A percentile compares a stretch with the other conserved stretches of the same genome.
phyloP scores from a whole-genome alignment of 345 rosid species.

The Pistacia integerrima region DNA sequence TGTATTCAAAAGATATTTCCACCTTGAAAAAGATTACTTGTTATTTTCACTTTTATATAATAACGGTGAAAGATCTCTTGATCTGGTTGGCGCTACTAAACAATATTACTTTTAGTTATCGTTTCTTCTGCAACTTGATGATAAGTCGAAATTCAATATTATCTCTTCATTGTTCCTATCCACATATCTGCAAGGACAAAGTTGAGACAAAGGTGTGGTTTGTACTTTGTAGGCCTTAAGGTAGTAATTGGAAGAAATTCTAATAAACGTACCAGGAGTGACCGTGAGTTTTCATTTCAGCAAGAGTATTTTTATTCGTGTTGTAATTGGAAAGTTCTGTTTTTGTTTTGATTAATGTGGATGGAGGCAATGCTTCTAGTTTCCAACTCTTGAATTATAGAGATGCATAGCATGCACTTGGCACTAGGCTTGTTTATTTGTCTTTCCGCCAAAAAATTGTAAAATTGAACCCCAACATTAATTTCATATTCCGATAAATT shows the following conservation, averaged over 20 bases:
- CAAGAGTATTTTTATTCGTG: not conserved
- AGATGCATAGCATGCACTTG: not conserved
- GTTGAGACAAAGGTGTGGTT: slow-evolving; percentile 94
- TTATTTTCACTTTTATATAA: slow-evolving; percentile 93
- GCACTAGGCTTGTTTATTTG: not conserved
- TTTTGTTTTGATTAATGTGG: not conserved
- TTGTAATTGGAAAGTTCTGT: not conserved
- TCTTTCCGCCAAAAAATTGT: not conserved
- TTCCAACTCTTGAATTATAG: not conserved
- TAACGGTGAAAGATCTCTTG: slow-evolving; percentile 91
- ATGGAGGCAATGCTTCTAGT: not conserved
- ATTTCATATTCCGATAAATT: not conserved
- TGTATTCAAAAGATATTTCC: slow-evolving; percentile 88
- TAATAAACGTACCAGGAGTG: slow-evolving; percentile 64
- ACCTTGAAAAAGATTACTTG: slow-evolving; percentile 91
- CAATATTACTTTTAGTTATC: not conserved
- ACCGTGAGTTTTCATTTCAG: slow-evolving; percentile 46
- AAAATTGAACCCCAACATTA: not conserved
- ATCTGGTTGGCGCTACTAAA: slow-evolving; percentile 64
- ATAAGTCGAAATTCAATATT: slow-evolving; percentile 19
- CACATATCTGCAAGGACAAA: slow-evolving; percentile 96
- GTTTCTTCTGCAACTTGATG: not conserved
- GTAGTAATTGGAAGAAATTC: slow-evolving; percentile 54
- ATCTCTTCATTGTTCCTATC: slow-evolving; percentile 19
- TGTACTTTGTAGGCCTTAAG: slow-evolving; percentile 75